Evolutionary conservation across 768 basidiomycete genomes (phyloP).

Genomic region (Dentipellis sp.): DNA sequence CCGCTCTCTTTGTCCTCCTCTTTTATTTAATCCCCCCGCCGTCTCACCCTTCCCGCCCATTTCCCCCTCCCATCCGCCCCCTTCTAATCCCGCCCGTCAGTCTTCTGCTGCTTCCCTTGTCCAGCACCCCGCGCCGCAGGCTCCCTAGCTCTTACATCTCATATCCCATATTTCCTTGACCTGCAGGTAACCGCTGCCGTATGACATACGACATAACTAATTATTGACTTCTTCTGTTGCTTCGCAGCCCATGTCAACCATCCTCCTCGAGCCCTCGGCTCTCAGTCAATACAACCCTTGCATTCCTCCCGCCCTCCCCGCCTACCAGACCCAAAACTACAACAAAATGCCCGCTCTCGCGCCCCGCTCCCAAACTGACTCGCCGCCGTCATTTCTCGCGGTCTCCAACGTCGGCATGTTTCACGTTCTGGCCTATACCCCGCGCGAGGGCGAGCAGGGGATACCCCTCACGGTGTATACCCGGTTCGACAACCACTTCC

Average conservation of each 20-base stretch:
- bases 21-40: neutral
- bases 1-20: neutral
- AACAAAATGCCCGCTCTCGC: neutral
- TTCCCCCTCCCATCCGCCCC: neutral
- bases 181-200: no score
- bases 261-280: no score
- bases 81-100: neutral
- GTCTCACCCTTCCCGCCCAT: neutral
- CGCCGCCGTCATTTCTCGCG: constrained; percentile 18
- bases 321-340: no score
- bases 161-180: no score
- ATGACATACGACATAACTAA: no score
- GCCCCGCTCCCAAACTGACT: neutral
- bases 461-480: constrained; percentile 56
- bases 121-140: neutral
- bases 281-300: no score
- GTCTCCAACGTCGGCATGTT: constrained; percentile 46
- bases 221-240: no score
- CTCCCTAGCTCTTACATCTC: neutral
- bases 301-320: no score
- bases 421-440: constrained; percentile 56
- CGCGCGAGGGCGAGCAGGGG: constrained; percentile 54
- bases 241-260: no score
- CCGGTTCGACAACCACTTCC: constrained; percentile 40
- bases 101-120: neutral